Conservation (phyloP, 495 filamentous ascomycete species). For the Daldinia childiae region DNA sequence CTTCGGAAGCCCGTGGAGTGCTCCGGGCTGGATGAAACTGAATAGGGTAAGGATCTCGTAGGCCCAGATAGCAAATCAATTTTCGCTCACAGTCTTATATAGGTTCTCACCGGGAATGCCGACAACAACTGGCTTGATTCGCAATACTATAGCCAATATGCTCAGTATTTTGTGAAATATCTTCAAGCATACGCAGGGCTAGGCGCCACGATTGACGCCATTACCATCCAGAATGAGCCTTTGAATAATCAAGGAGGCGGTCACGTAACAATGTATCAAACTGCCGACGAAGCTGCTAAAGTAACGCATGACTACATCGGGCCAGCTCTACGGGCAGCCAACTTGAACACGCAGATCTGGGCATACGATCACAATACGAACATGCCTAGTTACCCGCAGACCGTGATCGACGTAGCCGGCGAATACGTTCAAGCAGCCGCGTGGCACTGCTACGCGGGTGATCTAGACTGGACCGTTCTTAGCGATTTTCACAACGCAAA, state of each 20-base stretch:
- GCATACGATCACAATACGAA: conserved; percentile 68
- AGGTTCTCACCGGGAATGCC: conserved; percentile 56
- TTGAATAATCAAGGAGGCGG: conserved; percentile 63
- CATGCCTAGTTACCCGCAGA: conserved; percentile 57
- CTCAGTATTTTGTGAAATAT: conserved; percentile 67
- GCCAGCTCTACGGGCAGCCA: conserved; percentile 55
- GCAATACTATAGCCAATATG: conserved; percentile 57
- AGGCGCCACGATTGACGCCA: conserved; percentile 61
- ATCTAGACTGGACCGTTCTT: conserved; percentile 61
- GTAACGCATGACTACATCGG: conserved; percentile 61
- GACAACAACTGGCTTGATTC: conserved; percentile 63
- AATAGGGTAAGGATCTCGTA: conserved; percentile 49
- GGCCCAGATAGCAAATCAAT: neutral
- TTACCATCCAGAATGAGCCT: conserved; percentile 68
- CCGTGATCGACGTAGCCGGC: conserved; percentile 55
- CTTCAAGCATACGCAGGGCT: conserved; percentile 58
- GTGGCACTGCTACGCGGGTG: conserved; percentile 65
- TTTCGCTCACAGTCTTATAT: conserved; percentile 7
- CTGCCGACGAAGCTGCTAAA: conserved; percentile 57
- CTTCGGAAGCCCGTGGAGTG: conserved; percentile 63
- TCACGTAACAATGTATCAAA: conserved; percentile 64
- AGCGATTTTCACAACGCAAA: conserved; percentile 59
- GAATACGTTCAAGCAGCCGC: conserved; percentile 60
- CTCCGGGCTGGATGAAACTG: conserved; percentile 68
- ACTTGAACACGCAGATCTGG: conserved; percentile 59